Evolutionary conservation across 2,329 filamentous ascomycete genomes (phyloP).

Genomic region (Phyllosticta capitalensis): DNA sequence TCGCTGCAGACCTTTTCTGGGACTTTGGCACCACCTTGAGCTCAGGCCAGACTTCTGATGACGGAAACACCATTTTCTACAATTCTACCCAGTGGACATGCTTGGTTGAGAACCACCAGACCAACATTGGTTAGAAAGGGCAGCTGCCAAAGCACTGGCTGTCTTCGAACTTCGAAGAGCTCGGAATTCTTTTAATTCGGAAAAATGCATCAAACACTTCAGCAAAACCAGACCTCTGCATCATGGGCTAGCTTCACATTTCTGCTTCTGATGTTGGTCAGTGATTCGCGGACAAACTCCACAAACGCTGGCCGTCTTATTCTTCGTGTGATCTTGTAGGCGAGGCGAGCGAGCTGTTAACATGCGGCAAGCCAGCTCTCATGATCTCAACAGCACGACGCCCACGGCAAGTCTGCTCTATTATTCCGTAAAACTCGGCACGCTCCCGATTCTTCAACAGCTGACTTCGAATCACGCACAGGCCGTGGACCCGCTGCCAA

Average conservation of each 20-base stretch:
- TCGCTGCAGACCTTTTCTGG: constrained; percentile 27
- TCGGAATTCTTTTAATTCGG: not conserved
- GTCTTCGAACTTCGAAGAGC: no score
- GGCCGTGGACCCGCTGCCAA: constrained; percentile 3
- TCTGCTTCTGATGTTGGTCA: not conserved
- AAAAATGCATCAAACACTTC: not conserved
- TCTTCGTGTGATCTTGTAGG: not conserved
- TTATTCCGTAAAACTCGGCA: not conserved
- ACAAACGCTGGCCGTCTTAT: not conserved
- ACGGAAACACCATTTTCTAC: constrained; percentile 25
- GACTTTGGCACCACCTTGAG: constrained; percentile 21
- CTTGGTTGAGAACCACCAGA: constrained; percentile 21
- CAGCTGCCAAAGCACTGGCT: no score
- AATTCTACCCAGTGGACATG: constrained; percentile 22
- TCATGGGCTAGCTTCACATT: not conserved
- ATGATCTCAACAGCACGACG: not conserved
- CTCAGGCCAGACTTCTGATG: constrained; percentile 19
- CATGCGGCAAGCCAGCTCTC: not conserved
- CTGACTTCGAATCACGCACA: not conserved
- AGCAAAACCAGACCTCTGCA: not conserved
- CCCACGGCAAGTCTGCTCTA: not conserved
- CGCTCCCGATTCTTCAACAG: not conserved
- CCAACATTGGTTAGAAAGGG: constrained; percentile 16
- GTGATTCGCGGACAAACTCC: not conserved
- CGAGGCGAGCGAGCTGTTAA: not conserved